Conservation (phyloP, 495 filamentous ascomycete species). For the Hypoxylon perforatum region DNA sequence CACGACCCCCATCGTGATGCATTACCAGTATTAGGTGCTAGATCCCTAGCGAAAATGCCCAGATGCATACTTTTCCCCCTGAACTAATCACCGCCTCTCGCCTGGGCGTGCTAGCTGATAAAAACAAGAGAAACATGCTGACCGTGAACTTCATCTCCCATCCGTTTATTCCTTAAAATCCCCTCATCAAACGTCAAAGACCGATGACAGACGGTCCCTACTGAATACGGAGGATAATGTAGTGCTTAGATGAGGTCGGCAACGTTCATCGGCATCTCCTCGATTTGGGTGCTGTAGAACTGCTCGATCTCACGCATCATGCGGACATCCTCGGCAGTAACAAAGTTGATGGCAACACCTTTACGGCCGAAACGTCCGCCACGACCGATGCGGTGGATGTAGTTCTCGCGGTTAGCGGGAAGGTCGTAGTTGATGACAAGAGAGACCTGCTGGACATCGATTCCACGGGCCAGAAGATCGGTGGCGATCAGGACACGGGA, state of each 20-base stretch:
- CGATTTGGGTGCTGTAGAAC: slow-evolving; percentile 84
- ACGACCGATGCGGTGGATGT: slow-evolving; percentile 99
- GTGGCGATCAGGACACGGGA: slow-evolving; percentile 98
- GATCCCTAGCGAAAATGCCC: slow-evolving; percentile 45
- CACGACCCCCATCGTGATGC: slow-evolving; percentile 40
- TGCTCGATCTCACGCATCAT: slow-evolving; percentile 98
- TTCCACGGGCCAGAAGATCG: slow-evolving; percentile 96
- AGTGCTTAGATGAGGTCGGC: slow-evolving; percentile 70
- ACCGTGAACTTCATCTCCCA: slow-evolving; percentile 33
- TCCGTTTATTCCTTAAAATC: slow-evolving; percentile 35
- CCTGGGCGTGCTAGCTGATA: slow-evolving; percentile 33
- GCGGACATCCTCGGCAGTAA: slow-evolving; percentile 97
- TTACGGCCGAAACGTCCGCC: slow-evolving; percentile 99
- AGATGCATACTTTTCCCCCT: slow-evolving; percentile 46
- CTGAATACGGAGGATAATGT: slow-evolving; percentile 4
- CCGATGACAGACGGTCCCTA: slow-evolving; percentile 10
- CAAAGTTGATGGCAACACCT: slow-evolving; percentile 99
- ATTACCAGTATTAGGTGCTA: slow-evolving; percentile 47
- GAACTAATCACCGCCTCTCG: slow-evolving; percentile 28
- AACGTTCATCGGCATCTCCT: slow-evolving; percentile 90
- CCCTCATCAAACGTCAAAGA: slow-evolving; percentile 33
- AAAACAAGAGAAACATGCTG: slow-evolving; percentile 17
- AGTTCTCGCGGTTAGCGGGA: slow-evolving; percentile 98
- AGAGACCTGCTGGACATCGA: slow-evolving; percentile 99
- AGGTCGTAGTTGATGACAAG: slow-evolving; percentile 99